Conservation (phyloP, 78 protist genomes). For the Dictyostelium purpureum region DNA sequence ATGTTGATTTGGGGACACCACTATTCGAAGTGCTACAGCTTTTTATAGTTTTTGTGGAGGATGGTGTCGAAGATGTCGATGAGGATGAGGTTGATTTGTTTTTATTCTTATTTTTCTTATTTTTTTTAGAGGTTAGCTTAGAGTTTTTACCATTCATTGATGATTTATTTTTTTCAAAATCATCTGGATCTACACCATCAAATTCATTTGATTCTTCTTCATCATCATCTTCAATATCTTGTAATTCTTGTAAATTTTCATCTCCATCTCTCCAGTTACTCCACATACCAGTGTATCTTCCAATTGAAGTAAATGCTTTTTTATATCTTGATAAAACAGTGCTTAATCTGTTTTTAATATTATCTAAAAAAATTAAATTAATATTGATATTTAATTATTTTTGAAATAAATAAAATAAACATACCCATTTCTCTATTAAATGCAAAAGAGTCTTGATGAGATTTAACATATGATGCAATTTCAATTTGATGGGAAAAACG, state of each 20-base stretch:
- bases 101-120: no score
- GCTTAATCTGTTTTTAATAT: conserved; percentile 55
- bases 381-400: neutral
- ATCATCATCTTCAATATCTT: conserved; percentile 35
- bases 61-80: no score
- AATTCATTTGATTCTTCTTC: conserved; percentile 1
- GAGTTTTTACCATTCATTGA: neutral
- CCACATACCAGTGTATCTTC: conserved; percentile 78
- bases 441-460: conserved; percentile 55
- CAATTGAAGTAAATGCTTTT: conserved; percentile 70
- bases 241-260: conserved; percentile 36
- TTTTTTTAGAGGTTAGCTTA: no score
- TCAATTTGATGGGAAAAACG: conserved; percentile 73
- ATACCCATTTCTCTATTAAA: conserved; percentile 71
- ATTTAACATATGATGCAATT: conserved; percentile 70
- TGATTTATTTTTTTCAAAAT: neutral
- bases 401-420: neutral
- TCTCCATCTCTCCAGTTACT: conserved; percentile 64
- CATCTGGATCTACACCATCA: conserved; percentile 3
- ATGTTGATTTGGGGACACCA: neutral
- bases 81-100: no score
- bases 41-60: neutral
- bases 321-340: conserved; percentile 70
- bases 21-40: neutral
- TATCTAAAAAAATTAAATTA: conserved; percentile 11